These are phyloP conservation scores for Scutellospora calospora DNA, from an alignment of 371 early-diverging fungal genomes.

Conservation along the genomic window DNA sequence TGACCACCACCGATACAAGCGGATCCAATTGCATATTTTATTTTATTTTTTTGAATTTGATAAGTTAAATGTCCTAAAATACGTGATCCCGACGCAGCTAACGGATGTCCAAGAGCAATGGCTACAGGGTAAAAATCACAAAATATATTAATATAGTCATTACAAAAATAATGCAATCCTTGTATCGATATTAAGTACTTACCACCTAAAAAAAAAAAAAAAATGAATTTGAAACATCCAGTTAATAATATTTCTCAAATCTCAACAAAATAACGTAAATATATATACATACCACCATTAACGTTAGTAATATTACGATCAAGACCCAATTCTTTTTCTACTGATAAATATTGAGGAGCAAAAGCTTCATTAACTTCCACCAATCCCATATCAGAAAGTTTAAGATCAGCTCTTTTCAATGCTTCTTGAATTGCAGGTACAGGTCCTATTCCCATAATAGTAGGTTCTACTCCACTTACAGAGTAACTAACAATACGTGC, in stretches of 20 bases:
- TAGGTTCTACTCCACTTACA: constrained; percentile 85
- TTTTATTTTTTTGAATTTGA: constrained; percentile 81
- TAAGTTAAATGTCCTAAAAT: constrained; percentile 90
- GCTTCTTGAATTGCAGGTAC: constrained; percentile 92
- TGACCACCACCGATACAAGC: constrained; percentile 94
- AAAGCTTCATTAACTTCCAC: constrained; percentile 99
- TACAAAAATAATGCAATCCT: too few species aligned
- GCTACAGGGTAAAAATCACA: constrained; percentile 53
- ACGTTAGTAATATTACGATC: constrained; percentile 83
- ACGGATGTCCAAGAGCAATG: constrained; percentile 97
- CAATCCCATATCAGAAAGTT: constrained; percentile 86
- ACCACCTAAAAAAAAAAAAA: background rate
- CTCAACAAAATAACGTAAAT: too few species aligned
- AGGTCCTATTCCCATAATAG: constrained; percentile 94
- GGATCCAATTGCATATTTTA: constrained; percentile 90
- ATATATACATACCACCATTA: constrained; percentile 75
- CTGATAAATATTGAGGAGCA: constrained; percentile 92
- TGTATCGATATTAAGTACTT: background rate
- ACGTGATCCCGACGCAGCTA: constrained; percentile 96
- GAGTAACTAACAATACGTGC: constrained; percentile 91
- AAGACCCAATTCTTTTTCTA: constrained; percentile 88
- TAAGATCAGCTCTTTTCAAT: constrained; percentile 82
- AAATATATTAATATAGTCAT: background rate
- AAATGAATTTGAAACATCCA: background rate
- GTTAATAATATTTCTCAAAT: too few species aligned